phyloP scores from a whole-genome alignment of 257 asterid species.

The Voacanga thouarsii region DNA sequence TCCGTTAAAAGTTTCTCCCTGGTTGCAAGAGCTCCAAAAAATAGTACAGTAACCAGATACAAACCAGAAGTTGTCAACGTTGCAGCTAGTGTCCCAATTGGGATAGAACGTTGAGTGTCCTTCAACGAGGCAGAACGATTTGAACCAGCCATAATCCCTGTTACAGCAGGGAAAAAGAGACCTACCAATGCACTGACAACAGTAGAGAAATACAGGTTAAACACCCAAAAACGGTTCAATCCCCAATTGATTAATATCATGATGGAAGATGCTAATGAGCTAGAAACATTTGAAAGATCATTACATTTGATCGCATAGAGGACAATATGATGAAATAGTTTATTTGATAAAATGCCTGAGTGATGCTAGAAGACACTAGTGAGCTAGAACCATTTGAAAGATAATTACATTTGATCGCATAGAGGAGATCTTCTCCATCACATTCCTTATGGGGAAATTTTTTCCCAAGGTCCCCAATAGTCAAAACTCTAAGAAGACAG shows the following conservation, averaged over 20 bases:
- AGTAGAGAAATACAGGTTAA: constrained; percentile 31
- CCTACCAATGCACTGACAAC: constrained; percentile 95
- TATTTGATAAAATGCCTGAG: background rate
- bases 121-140: constrained; percentile 96
- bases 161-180: constrained; percentile 99
- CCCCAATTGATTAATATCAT: constrained; percentile 7
- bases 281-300: too few species aligned
- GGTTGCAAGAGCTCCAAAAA: constrained; percentile 94
- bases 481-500: background rate
- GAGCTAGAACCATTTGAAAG: background rate
- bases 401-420: background rate
- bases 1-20: constrained; percentile 96
- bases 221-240: constrained; percentile 14
- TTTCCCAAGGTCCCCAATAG: background rate
- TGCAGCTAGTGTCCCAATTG: constrained; percentile 93
- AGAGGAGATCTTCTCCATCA: background rate
- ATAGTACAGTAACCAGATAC: constrained; percentile 69
- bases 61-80: constrained; percentile 74
- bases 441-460: too few species aligned
- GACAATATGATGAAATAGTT: too few species aligned
- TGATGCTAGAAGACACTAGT: background rate
- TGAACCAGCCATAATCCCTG: constrained; percentile 99
- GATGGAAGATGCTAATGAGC: too few species aligned
- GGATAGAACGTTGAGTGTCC: constrained; percentile 98
- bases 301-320: too few species aligned